Base-by-base conservation (phyloP, 148 eudicot species). In the Cornus controversa region DNA sequence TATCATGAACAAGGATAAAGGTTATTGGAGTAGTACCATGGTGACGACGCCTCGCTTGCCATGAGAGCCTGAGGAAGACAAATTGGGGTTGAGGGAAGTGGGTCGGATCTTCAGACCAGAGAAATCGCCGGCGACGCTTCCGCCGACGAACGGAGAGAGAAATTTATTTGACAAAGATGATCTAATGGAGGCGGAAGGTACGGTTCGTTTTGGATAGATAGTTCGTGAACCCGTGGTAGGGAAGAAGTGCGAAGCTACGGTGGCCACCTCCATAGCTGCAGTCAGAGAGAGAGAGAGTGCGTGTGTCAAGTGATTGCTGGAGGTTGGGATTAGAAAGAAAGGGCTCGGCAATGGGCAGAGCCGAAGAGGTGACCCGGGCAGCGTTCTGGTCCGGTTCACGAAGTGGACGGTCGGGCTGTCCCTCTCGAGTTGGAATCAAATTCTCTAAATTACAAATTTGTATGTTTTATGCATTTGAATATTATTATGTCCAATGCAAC, bases 31-130 rank as follows among this genome's bases (percentile, higher is more conserved):
- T 23, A 76, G 24, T 81, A 95, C 99, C 99, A 89, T 93, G n/a
- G 97, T 91, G 65, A 93, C 93, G 26, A 93, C 96, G 66, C 89
- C 89, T 28, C 96, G 89, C 70, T 91, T 95, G 62, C 87, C 84
- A 40, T 83, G 88, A 77, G 85, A 84, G 28, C 58, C 26, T 0
- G 88, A 45, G 5, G 83, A 72, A 5, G 78, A 58, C 10, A 24
- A 22, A 23, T 3, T 6, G 31, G 90, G 89, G 45, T 75, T 77
- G 67, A 93, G 90, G 23, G 84, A 91, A 40, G 67, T 77, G 69
- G 96, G 91, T 16, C 93, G 91, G 80, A 90, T 47, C 82, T 78
- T 87, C 9, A 62, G 81, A 72, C 99, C 96, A 40, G 92, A 77
- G 26, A 92, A 92, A n/a, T 87, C 90, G 58, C 85, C 84, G 77